Base-by-base conservation (phyloP, 2,329 filamentous ascomycete species). In the Aspergillus transmontanensis region DNA sequence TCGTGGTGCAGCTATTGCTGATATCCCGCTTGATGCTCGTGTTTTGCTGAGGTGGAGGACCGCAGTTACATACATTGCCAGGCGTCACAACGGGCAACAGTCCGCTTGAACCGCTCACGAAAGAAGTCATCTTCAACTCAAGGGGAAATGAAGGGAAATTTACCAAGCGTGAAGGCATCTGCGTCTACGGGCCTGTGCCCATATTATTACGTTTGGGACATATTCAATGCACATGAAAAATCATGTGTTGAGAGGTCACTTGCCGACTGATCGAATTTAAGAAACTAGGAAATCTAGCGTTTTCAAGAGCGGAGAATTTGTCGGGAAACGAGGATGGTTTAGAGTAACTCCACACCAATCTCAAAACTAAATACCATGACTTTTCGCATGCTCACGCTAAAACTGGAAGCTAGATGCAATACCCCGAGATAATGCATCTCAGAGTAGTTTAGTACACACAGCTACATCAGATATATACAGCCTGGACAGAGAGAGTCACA, bases 401-500 rank as follows among this genome's bases (percentile, higher is more conserved):
- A 28, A 28, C 26, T 5, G 26, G 7, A 50, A 19, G 16, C 28
- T 48, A 26, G 12, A 9, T 19, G 19, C n/a, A 12, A 32, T 21
- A n/a, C 48, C 28, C 16, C 28, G 14, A 12, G 21, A 56, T 6
- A 39, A 53, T 28, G 12, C 51, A 32, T 36, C 36, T 41, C 54
- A 61, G 32, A 51, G 51, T 12, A 55, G 12, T 16, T 21, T 55
- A 39, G 51, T 55, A 28, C 51, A 39, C 48, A 41, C 3, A 34
- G 51, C 21, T 55, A 39, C 34, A 39, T 55, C 34, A 14, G 16
- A 55, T 55, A 55, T 55, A 39, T 55, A 55, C 51, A 55, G 19
- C 21, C n/a, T 55, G 21, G 30, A 34, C 30, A 9, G n/a, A 23
- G n/a, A 23, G 23, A 32, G 32, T 23, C 14, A 21, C 39, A 23